Evolutionary conservation across 352 stramenopile species (phyloP).

Genomic region (Globisporangium spinosum): DNA sequence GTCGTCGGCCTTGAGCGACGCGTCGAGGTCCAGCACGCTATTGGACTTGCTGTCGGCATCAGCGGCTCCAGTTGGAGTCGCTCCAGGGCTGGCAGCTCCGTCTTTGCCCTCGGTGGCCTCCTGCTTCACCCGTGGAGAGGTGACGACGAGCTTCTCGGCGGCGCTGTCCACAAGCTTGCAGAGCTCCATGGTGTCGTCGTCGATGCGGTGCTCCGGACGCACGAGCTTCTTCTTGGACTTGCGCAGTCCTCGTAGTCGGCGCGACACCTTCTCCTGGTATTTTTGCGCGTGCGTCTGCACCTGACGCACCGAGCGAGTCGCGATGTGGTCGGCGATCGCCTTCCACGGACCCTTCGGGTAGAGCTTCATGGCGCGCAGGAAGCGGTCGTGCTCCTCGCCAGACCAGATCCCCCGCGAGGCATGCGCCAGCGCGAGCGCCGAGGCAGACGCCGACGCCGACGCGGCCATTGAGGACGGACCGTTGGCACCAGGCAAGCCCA

Average conservation of each 20-base stretch:
- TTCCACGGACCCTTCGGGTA: constrained; percentile 74
- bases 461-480: neutral
- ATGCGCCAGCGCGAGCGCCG: neutral
- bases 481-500: constrained; percentile 10
- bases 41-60: neutral
- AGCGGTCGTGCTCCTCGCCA: constrained; percentile 65
- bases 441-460: neutral
- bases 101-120: constrained; percentile 2
- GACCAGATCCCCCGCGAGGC: constrained; percentile 49
- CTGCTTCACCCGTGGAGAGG: constrained; percentile 19
- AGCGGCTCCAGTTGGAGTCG: neutral
- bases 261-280: constrained; percentile 73
- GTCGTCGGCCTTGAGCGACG: constrained; percentile 33
- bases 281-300: constrained; percentile 81
- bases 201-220: constrained; percentile 50
- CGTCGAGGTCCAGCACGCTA: constrained; percentile 17
- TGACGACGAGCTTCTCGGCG: constrained; percentile 38
- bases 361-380: constrained; percentile 62
- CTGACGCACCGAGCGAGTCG: constrained; percentile 61
- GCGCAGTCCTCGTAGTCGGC: constrained; percentile 53
- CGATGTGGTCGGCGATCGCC: constrained; percentile 65
- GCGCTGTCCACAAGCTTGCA: constrained; percentile 54
- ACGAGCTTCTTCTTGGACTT: constrained; percentile 74
- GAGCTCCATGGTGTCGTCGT: constrained; percentile 57
- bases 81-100: neutral